These are phyloP conservation scores for Roridomyces roridus DNA, from an alignment of 768 basidiomycete genomes.

Conservation along the genomic window DNA sequence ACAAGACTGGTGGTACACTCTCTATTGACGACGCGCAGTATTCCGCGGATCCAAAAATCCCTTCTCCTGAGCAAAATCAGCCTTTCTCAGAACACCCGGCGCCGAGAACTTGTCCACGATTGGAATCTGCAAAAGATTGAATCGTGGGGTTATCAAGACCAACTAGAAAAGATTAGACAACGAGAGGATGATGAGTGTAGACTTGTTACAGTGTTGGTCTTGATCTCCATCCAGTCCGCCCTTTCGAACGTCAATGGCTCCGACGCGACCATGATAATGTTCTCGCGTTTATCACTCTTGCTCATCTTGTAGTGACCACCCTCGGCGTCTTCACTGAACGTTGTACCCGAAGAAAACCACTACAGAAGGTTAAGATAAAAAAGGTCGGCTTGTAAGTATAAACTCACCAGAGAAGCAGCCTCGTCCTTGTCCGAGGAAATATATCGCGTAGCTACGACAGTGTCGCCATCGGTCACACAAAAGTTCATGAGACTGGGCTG, in stretches of 20 bases:
- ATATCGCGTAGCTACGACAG: conserved; percentile 93
- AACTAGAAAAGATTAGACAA: conserved; percentile 40
- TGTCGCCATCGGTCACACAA: conserved; percentile 94
- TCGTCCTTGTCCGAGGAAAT: conserved; percentile 92
- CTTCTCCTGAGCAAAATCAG: conserved; percentile 87
- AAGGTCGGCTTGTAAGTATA: not conserved
- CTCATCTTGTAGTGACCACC: conserved; percentile 95
- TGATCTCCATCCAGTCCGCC: conserved; percentile 99
- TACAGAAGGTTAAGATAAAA: conserved; percentile 33
- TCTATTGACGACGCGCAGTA: conserved; percentile 26
- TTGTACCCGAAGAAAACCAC: conserved; percentile 97
- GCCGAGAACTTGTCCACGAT: conserved; percentile 94
- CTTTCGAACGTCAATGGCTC: conserved; percentile 98
- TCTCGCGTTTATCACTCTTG: conserved; percentile 93
- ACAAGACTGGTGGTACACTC: too few species aligned
- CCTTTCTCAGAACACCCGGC: conserved; percentile 67
- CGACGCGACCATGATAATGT: conserved; percentile 94
- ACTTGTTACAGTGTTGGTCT: conserved; percentile 63
- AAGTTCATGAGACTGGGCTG: conserved; percentile 95
- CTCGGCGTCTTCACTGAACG: conserved; percentile 87
- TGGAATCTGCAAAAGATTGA: conserved; percentile 94
- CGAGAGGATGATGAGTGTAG: not conserved
- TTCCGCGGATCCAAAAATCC: conserved; percentile 41
- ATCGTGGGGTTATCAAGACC: conserved; percentile 94
- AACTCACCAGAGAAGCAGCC: conserved; percentile 83